A percentile compares a stretch with the other conserved stretches of the same genome.
Evolutionary conservation across 1,139 yeast genomes (phyloP).

Genomic region (Kurtzmaniella quercitrusa): DNA sequence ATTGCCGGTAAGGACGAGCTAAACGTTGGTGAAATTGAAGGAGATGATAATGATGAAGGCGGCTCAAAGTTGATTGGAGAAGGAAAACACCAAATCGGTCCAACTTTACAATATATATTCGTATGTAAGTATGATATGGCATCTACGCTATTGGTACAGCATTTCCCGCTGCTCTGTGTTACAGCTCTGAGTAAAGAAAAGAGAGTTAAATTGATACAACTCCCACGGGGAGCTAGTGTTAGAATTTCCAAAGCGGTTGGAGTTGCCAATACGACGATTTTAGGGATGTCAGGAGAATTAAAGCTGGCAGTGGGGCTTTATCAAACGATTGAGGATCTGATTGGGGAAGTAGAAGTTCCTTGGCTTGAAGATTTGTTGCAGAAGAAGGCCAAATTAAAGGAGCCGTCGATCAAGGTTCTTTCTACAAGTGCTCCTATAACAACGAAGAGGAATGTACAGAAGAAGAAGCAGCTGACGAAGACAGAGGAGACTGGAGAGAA

Average conservation of each 20-base stretch:
- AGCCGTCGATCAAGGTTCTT: conserved; percentile 35
- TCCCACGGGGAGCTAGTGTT: conserved; percentile 46
- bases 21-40: background rate
- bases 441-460: conserved; percentile 20
- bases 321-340: conserved; percentile 24
- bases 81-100: conserved; percentile 5
- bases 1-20: conserved; percentile 2
- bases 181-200: conserved; percentile 33
- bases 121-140: conserved; percentile 52
- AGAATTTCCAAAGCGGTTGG: conserved; percentile 31
- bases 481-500: background rate
- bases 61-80: conserved; percentile 3
- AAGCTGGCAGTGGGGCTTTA: conserved; percentile 26
- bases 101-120: conserved; percentile 38
- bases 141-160: conserved; percentile 44
- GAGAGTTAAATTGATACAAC: conserved; percentile 47
- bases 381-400: conserved; percentile 15
- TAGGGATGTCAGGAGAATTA: conserved; percentile 24
- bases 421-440: conserved; percentile 39
- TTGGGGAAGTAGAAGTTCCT: conserved; percentile 39
- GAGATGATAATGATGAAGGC: background rate
- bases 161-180: conserved; percentile 48
- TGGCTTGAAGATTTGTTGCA: conserved; percentile 38
- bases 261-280: conserved; percentile 21
- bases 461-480: conserved; percentile 11